Evolutionary conservation across 208 protist species (phyloP).

Genomic region (Lotmaria passim): DNA sequence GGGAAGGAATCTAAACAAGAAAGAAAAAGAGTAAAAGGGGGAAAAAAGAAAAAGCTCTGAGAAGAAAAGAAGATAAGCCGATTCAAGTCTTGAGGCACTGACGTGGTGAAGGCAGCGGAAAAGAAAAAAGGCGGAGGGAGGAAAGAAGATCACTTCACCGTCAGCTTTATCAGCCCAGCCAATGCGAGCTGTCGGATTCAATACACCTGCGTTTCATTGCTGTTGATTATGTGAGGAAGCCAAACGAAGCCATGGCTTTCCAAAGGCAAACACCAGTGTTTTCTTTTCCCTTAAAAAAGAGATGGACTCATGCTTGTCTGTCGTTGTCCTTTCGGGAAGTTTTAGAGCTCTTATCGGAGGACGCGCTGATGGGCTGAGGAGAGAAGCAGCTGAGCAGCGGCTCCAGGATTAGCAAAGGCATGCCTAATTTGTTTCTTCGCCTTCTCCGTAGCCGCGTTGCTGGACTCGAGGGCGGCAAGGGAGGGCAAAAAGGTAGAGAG

Average conservation of each 20-base stretch:
- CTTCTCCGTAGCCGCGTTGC: background rate
- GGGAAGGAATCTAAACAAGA: background rate
- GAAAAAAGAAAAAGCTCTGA: background rate
- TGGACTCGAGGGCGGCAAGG: background rate
- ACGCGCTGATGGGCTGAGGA: background rate
- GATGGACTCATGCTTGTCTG: too few relatives aligned
- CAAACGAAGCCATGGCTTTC: too few relatives aligned
- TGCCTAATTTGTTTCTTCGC: background rate
- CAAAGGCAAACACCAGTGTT: too few relatives aligned
- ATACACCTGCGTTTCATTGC: too few relatives aligned
- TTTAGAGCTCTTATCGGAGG: slow-evolving; percentile 19
- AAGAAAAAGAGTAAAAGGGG: background rate
- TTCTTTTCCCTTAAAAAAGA: too few relatives aligned
- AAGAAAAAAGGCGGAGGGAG: background rate
- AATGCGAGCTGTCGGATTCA: too few relatives aligned
- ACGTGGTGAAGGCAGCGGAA: background rate
- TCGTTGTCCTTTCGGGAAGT: too few relatives aligned
- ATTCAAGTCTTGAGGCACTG: too few relatives aligned
- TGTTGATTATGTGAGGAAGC: too few relatives aligned
- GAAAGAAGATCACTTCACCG: too few relatives aligned
- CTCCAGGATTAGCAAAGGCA: slow-evolving; percentile 2
- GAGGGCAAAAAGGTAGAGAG: slow-evolving; percentile 29
- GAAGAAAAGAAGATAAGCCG: background rate
- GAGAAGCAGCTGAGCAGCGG: slow-evolving; percentile 25
- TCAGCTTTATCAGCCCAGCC: too few relatives aligned